Evolutionary conservation across 805 yeast genomes (phyloP).

Genomic region (Maudiozyma pseudohumilis): DNA sequence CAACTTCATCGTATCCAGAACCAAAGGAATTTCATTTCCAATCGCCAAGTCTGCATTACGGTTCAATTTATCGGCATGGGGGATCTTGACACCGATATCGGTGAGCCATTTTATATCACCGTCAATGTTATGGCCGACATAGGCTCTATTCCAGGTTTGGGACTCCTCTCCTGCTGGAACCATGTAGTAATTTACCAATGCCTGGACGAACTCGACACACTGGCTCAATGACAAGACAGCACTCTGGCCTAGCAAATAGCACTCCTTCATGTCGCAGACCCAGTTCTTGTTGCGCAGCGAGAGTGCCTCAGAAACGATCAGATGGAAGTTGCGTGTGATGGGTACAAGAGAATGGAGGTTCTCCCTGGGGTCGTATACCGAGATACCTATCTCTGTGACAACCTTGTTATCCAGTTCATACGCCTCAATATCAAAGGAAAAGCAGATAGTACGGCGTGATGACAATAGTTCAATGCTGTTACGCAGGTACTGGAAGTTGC

Average conservation of each 20-base stretch:
- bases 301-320: constrained; percentile 37
- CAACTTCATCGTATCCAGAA: constrained; percentile 41
- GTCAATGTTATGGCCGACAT: constrained; percentile 51
- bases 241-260: constrained; percentile 44
- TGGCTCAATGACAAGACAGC: constrained; percentile 32
- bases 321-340: constrained; percentile 32
- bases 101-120: constrained; percentile 48
- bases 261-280: constrained; percentile 44
- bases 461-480: constrained; percentile 17
- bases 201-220: constrained; percentile 33
- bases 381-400: constrained; percentile 49
- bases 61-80: constrained; percentile 16
- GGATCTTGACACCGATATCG: constrained; percentile 39
- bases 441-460: constrained; percentile 26
- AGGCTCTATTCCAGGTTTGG: constrained; percentile 23
- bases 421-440: constrained; percentile 50
- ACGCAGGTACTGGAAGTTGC: constrained; percentile 15
- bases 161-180: constrained; percentile 18
- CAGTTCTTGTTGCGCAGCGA: constrained; percentile 40
- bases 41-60: neutral
- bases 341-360: constrained; percentile 35
- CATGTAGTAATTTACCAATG: constrained; percentile 37
- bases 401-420: constrained; percentile 35
- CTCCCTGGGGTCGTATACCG: constrained; percentile 45
- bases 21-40: constrained; percentile 3